Evolutionary conservation across 108 stramenopile species (phyloP), one percentile per base, ranked within the genome.

Genomic region (Stephanodiscus minutulus): DNA sequence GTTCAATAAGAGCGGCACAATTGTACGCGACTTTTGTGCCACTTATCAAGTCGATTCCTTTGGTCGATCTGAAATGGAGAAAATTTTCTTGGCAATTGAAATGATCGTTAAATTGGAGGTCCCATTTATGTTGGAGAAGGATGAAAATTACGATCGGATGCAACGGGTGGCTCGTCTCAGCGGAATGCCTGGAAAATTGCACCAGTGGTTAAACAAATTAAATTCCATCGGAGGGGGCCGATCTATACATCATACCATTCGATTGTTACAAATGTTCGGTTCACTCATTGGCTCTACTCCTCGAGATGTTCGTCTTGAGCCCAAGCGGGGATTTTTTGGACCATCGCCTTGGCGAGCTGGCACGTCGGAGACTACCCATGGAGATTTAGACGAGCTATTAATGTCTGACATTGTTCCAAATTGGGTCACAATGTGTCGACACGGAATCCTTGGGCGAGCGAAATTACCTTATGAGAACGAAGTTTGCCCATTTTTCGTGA

Each of bases 351-450:
- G 68, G 68, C 59, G 31, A 7, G 27, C 50, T 25, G 75, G 66
- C 29, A 53, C 64, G 18, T 43, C 76, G 0, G 33, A 46, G 7
- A 85, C 76, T 52, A 82, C 79, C 41, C 56, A 33, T 24, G 54
- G 73, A 7, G 85, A 85, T 41, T 24, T 85, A 48, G 85, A 85
- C 58, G 85, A 83, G 65, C 57, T 83, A 2, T 43, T 86, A 3
- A 86, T 86, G 85, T 25, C 75, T 11, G 73, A 80, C 37, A 64
- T 86, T 29, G 49, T 86, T 12, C 85, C 85, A 2, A 11, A 52
- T 13, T 73, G 65, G 62, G 27, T 64, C 28, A 27, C 21, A 11
- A 52, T 86, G 54, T 83, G 64, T 41, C 73, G 66, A 1, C 20
- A 66, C 53, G 74, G 82, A 0, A 77, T 86, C 27, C n/a, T 86